Evolutionary conservation across 2,329 filamentous ascomycete species (phyloP).

Genomic region (Fusarium annulatum): DNA sequence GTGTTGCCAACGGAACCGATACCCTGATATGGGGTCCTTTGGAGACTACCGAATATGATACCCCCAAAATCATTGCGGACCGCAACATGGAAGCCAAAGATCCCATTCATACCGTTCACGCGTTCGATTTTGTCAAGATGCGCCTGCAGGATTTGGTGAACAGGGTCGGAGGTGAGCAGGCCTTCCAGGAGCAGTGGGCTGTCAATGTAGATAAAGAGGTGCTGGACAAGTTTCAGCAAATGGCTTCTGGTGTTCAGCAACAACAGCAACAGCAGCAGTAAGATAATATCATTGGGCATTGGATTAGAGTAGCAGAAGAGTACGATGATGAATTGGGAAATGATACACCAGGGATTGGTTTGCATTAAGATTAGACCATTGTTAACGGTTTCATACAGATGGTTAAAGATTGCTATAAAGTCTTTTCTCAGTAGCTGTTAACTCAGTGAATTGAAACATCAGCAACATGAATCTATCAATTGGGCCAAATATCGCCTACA

Average conservation of each 20-base stretch:
- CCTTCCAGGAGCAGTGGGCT: slow-evolving; percentile 75
- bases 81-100: slow-evolving; percentile 68
- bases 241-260: slow-evolving; percentile 43
- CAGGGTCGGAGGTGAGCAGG: slow-evolving; percentile 70
- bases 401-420: neutral
- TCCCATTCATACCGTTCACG: slow-evolving; percentile 73
- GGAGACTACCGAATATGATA: slow-evolving; percentile 64
- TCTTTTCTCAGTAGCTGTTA: neutral
- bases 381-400: slow-evolving; percentile 17
- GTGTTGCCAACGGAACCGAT: slow-evolving; percentile 63
- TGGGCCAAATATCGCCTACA: neutral
- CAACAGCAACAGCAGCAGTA: slow-evolving; percentile 1
- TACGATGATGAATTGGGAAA: slow-evolving; percentile 14
- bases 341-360: slow-evolving; percentile 33
- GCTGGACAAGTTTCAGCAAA: slow-evolving; percentile 67
- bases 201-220: slow-evolving; percentile 82
- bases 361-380: slow-evolving; percentile 19
- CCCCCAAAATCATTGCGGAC: slow-evolving; percentile 64
- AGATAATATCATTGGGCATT: neutral
- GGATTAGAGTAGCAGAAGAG: neutral
- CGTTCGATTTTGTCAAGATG: slow-evolving; percentile 72
- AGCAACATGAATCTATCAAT: neutral
- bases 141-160: slow-evolving; percentile 69
- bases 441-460: neutral
- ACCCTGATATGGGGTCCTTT: slow-evolving; percentile 60